phyloP scores from a whole-genome alignment of 345 rosid genomes.

The Citrus inodora region DNA sequence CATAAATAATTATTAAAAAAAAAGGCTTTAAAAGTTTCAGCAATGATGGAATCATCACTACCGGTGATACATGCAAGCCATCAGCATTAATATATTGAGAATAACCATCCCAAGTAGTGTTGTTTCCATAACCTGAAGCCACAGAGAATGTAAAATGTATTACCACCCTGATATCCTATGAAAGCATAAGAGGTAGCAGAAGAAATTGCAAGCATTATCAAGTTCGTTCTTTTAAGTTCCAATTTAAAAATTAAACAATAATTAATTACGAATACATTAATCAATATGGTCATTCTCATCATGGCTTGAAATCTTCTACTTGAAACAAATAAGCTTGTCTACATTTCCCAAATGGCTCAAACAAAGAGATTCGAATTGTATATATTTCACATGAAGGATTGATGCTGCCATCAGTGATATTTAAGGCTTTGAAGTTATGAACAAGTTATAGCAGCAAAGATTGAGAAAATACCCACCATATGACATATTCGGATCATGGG shows the following conservation, averaged over 20 bases:
- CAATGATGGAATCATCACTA: constrained; percentile 22
- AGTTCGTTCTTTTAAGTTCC: background rate
- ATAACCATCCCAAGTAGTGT: constrained; percentile 46
- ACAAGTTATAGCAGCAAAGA: background rate
- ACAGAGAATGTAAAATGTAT: constrained; percentile 1
- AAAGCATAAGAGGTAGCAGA: background rate
- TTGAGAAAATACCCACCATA: constrained; percentile 36
- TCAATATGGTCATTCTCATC: background rate
- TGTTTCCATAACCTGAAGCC: constrained; percentile 45
- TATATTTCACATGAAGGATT: background rate
- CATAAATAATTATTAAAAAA: background rate
- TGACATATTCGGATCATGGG: constrained; percentile 36
- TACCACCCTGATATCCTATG: background rate
- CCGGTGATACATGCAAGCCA: constrained; percentile 53
- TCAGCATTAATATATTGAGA: constrained; percentile 46
- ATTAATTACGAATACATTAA: background rate
- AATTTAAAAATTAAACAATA: background rate
- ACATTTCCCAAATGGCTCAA: background rate
- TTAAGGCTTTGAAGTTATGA: background rate
- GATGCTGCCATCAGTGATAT: background rate
- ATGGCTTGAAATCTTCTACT: background rate
- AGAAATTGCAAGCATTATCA: background rate
- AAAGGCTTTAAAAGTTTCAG: background rate
- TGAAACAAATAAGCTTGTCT: background rate
- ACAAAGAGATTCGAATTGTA: background rate